Conservation (phyloP, 2,329 filamentous ascomycete species). For the Dryadomyces quercivorus region DNA sequence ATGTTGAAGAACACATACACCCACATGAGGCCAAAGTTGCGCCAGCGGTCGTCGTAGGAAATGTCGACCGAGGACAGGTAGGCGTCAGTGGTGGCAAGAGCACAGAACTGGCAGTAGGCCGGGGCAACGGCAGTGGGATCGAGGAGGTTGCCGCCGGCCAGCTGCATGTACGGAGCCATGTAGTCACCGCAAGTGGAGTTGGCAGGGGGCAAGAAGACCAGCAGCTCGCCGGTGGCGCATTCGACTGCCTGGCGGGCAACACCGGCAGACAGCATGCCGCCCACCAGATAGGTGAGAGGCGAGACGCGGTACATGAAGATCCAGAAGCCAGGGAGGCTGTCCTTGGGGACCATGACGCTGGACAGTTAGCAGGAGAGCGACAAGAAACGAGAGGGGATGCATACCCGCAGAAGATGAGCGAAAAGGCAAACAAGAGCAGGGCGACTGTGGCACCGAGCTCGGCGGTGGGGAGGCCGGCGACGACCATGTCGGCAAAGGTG, state of each 20-base stretch:
- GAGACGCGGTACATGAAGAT: constrained; percentile 46
- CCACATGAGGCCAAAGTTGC: constrained; percentile 61
- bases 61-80: constrained; percentile 37
- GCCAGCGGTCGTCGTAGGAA: constrained; percentile 45
- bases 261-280: constrained; percentile 54
- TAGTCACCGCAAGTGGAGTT: constrained; percentile 55
- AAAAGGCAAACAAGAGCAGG: constrained; percentile 45
- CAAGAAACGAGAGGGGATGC: constrained; percentile 17
- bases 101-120: constrained; percentile 52
- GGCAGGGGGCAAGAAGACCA: constrained; percentile 50
- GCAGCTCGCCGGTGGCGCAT: constrained; percentile 44
- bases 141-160: constrained; percentile 33
- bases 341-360: constrained; percentile 43
- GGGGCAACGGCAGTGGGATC: constrained; percentile 39
- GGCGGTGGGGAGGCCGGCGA: constrained; percentile 52
- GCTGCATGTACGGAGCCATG: constrained; percentile 39
- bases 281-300: constrained; percentile 43
- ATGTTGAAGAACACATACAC: constrained; percentile 55
- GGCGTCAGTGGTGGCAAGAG: constrained; percentile 49
- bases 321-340: constrained; percentile 58
- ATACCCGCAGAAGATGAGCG: constrained; percentile 46
- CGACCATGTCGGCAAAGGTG: constrained; percentile 62
- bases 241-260: constrained; percentile 40
- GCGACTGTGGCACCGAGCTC: constrained; percentile 54
- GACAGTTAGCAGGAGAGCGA: not conserved